Evolutionary conservation across 257 asterid genomes (phyloP).

Genomic region (Fraxinus americana): DNA sequence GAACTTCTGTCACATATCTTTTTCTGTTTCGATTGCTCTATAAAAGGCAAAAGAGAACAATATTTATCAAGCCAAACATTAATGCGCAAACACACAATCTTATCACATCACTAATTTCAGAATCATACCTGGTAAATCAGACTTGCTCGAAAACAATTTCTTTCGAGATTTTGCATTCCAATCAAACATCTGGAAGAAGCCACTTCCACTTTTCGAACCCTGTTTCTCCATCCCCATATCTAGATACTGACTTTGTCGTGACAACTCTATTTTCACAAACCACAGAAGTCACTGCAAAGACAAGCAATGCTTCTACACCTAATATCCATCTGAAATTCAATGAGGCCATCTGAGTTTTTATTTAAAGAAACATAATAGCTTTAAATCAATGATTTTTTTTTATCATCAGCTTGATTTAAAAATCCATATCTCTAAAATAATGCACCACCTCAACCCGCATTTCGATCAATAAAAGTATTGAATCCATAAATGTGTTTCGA

Average conservation of each 20-base stretch:
- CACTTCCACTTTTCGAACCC: slow-evolving; percentile 67
- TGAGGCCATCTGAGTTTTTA: background rate
- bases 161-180: slow-evolving; percentile 93
- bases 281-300: slow-evolving; percentile 19
- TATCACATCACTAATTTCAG: background rate
- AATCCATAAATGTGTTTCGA: background rate
- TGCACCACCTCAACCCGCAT: background rate
- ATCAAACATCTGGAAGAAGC: slow-evolving; percentile 85
- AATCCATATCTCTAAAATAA: background rate
- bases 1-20: slow-evolving; percentile 66
- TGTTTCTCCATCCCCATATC: slow-evolving; percentile 76
- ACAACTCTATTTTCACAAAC: slow-evolving; percentile 26
- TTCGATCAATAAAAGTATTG: background rate
- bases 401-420: background rate
- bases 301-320: slow-evolving; percentile 6
- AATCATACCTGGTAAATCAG: slow-evolving; percentile 67
- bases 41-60: slow-evolving; percentile 23
- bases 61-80: background rate
- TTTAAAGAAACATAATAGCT: slow-evolving; percentile 12
- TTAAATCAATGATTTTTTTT: background rate
- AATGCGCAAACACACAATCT: too few relatives aligned
- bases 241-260: slow-evolving; percentile 13
- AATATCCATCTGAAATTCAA: slow-evolving; percentile 39
- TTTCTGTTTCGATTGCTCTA: slow-evolving; percentile 84
- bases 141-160: slow-evolving; percentile 76